Evolutionary conservation across 2,329 filamentous ascomycete species (phyloP).

Genomic region (Stagonosporopsis rhizophila): DNA sequence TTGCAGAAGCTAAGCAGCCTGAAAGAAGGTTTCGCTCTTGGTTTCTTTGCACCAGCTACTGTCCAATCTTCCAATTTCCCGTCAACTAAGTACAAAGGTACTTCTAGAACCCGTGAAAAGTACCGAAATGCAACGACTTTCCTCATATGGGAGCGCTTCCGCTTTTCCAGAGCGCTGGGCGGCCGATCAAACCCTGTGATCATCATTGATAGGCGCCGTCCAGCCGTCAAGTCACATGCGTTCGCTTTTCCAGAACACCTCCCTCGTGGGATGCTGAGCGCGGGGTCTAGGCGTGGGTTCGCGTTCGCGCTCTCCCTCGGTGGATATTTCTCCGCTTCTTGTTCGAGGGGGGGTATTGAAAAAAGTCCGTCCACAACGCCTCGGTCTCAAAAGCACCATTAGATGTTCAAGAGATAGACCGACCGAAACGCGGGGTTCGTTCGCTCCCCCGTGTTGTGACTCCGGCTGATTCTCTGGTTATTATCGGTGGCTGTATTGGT

Average conservation of each 20-base stretch:
- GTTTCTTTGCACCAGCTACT: not conserved
- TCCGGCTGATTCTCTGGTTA: conserved; percentile 4
- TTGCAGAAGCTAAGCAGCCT: not conserved
- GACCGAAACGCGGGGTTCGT: conserved; percentile 4
- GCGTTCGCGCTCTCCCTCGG: conserved; percentile 8
- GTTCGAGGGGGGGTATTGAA: conserved; percentile 4
- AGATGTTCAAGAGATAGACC: not conserved
- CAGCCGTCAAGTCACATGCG: conserved; percentile 9
- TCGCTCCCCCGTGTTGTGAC: not conserved
- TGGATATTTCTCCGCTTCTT: conserved; percentile 17
- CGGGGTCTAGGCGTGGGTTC: conserved; percentile 19
- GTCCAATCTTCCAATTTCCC: not conserved
- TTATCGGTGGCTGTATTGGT: conserved; percentile 18
- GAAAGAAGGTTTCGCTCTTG: not conserved
- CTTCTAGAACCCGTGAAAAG: conserved; percentile 12
- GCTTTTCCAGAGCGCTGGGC: conserved; percentile 8
- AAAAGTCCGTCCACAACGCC: conserved; percentile 8
- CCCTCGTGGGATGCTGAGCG: conserved; percentile 15
- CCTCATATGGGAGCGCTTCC: conserved; percentile 10
- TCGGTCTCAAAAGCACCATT: not conserved
- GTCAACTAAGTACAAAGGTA: not conserved
- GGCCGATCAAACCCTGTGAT: conserved; percentile 17
- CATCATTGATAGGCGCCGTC: conserved; percentile 14
- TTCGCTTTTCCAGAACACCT: conserved; percentile 16
- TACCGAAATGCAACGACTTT: conserved; percentile 6